Percentiles rank a stretch among this genome's conserved stretches.
Evolutionary conservation across 176 grass and related monocot species (phyloP).

Genomic region (Avena insularis): DNA sequence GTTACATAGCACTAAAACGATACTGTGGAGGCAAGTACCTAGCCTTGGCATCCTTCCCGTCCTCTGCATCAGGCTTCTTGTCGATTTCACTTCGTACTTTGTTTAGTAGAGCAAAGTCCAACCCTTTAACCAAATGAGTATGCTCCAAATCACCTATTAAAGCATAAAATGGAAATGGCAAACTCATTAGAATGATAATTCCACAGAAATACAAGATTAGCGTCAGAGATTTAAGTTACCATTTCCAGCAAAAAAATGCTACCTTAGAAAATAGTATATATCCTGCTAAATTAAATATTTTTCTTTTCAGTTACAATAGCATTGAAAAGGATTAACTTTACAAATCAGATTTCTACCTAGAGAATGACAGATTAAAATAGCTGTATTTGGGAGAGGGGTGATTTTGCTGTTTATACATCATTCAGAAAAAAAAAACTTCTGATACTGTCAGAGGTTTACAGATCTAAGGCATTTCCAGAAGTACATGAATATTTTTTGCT

Average conservation of each 20-base stretch:
- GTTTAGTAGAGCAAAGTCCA: conserved; percentile 99
- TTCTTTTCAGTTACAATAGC: conserved; percentile 12
- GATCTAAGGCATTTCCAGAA: conserved; percentile 13
- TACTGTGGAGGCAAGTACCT: conserved; percentile 57
- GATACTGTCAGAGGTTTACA: not conserved
- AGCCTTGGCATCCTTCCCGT: conserved; percentile 69
- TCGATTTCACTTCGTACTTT: conserved; percentile 99
- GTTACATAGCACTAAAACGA: not conserved
- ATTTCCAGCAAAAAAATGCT: conserved; percentile 27
- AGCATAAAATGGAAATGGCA: conserved; percentile 39
- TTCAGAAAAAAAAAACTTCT: conserved; percentile 1
- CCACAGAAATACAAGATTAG: not conserved
- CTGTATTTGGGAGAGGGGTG: not conserved
- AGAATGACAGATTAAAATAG: conserved; percentile 17
- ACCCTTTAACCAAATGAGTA: conserved; percentile 98
- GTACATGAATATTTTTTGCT: not conserved
- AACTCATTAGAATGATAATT: conserved; percentile 29
- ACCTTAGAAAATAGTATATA: conserved; percentile 27
- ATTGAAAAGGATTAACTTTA: not conserved
- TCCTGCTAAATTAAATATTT: not conserved
- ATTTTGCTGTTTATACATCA: conserved; percentile 25
- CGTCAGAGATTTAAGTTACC: not conserved
- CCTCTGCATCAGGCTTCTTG: conserved; percentile 93
- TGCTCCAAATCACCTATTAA: conserved; percentile 93
- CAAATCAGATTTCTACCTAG: conserved; percentile 6